These are phyloP conservation scores for Verticillium dahliae DNA, from an alignment of 2,329 filamentous ascomycete genomes.

Conservation along the genomic window DNA sequence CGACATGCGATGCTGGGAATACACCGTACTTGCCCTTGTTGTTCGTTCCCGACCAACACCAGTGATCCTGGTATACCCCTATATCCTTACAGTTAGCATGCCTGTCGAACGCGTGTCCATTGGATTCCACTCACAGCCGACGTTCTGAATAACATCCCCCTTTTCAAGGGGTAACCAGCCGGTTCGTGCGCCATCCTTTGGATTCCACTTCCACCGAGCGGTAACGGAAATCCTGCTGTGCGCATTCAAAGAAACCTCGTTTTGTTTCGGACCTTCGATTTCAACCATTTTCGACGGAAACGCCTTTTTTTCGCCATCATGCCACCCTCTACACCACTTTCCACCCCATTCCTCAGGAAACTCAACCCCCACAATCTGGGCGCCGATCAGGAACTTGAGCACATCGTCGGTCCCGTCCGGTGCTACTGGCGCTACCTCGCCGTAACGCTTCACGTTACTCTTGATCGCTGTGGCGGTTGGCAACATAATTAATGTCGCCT, in stretches of 20 bases:
- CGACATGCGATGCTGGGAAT: constrained; percentile 30
- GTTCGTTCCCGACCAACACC: constrained; percentile 34
- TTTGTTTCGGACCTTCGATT: constrained; percentile 17
- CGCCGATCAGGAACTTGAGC: constrained; percentile 29
- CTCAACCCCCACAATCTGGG: constrained; percentile 22
- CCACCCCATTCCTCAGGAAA: constrained; percentile 26
- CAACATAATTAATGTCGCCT: constrained; percentile 14
- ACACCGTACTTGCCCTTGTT: constrained; percentile 29
- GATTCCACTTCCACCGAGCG: constrained; percentile 24
- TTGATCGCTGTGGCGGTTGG: constrained; percentile 26
- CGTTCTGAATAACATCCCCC: constrained; percentile 46
- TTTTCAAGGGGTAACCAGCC: constrained; percentile 28
- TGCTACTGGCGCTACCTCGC: constrained; percentile 20
- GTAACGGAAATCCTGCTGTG: constrained; percentile 9
- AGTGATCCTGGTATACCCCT: constrained; percentile 27
- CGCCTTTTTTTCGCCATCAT: constrained; percentile 19
- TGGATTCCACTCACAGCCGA: constrained; percentile 12
- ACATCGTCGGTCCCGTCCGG: constrained; percentile 26
- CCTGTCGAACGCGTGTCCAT: background rate
- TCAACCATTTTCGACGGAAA: constrained; percentile 20
- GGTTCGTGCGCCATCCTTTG: constrained; percentile 7
- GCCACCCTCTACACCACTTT: constrained; percentile 27
- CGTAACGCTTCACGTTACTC: constrained; percentile 26
- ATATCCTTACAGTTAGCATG: background rate
- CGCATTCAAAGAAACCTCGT: constrained; percentile 6